Conservation (phyloP, 208 protist genomes). For the Acanthamoeba culbertsoni region DNA sequence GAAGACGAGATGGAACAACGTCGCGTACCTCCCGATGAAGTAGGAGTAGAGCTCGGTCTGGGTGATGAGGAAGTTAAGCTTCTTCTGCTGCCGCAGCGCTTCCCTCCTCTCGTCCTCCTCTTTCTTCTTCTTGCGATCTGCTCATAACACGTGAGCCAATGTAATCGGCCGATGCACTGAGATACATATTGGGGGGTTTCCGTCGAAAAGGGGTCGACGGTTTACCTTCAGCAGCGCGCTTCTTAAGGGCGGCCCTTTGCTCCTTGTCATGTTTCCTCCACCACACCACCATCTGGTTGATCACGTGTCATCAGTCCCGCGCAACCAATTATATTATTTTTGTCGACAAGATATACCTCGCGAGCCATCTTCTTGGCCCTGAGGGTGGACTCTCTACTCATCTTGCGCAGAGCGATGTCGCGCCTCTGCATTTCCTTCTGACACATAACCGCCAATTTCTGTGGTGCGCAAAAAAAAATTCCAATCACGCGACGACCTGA, state of each 20-base stretch:
- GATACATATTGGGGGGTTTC: not conserved
- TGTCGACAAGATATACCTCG: not conserved
- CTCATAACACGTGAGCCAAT: not conserved
- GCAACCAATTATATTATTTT: not conserved
- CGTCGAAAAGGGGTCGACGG: not conserved
- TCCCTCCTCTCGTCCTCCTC: slow-evolving; percentile 76
- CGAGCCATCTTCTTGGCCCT: slow-evolving; percentile 53
- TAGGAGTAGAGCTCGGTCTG: slow-evolving; percentile 83
- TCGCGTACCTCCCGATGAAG: slow-evolving; percentile 78
- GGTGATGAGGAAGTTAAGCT: slow-evolving; percentile 82
- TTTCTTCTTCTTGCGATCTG: slow-evolving; percentile 61
- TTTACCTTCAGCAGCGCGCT: slow-evolving; percentile 62
- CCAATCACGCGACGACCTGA: too few relatives aligned
- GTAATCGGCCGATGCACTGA: not conserved
- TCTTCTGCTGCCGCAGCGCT: slow-evolving; percentile 76
- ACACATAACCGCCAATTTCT: slow-evolving; percentile 50
- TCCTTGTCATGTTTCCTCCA: slow-evolving; percentile 62
- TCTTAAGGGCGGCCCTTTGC: slow-evolving; percentile 53
- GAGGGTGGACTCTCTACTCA: not conserved
- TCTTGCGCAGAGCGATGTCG: not conserved
- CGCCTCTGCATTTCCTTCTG: slow-evolving; percentile 29
- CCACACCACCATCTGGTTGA: not conserved
- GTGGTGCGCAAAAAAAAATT: too few relatives aligned
- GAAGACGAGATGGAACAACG: too few relatives aligned
- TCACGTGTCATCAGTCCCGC: not conserved